Evolutionary conservation across 768 basidiomycete genomes (phyloP).

Genomic region (Leccinum obscurum): DNA sequence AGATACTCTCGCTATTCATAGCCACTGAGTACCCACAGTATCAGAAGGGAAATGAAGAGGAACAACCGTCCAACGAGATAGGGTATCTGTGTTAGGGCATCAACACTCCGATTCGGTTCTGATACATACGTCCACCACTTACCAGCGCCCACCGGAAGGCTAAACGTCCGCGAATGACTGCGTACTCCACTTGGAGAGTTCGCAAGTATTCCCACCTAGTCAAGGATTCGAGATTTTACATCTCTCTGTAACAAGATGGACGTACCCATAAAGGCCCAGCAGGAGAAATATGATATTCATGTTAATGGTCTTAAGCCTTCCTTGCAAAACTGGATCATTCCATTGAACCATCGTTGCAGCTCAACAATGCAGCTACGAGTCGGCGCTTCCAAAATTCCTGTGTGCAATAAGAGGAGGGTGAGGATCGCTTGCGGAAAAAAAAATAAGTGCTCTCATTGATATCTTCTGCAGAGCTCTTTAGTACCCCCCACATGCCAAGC

Average conservation of each 20-base stretch:
- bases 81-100: constrained; percentile 17
- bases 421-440: not conserved
- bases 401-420: not conserved
- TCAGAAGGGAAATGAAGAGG: constrained; percentile 16
- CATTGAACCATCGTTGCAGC: constrained; percentile 24
- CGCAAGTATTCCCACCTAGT: constrained; percentile 30
- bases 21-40: constrained; percentile 12
- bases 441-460: not conserved
- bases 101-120: not conserved
- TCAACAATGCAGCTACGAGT: not conserved
- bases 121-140: constrained; percentile 1
- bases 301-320: not conserved
- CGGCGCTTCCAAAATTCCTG: not conserved
- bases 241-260: not conserved
- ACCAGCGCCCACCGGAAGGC: constrained; percentile 32
- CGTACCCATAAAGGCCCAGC: constrained; percentile 29
- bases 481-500: not conserved
- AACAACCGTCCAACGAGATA: constrained; percentile 24
- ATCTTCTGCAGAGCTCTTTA: not conserved
- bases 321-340: constrained; percentile 10
- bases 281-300: constrained; percentile 19
- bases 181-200: constrained; percentile 22
- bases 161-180: constrained; percentile 23
- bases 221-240: not conserved
- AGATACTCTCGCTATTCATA: not conserved